These are phyloP conservation scores for Aspergillus sergii DNA, from an alignment of 2,329 filamentous ascomycete species.

Conservation along the genomic window DNA sequence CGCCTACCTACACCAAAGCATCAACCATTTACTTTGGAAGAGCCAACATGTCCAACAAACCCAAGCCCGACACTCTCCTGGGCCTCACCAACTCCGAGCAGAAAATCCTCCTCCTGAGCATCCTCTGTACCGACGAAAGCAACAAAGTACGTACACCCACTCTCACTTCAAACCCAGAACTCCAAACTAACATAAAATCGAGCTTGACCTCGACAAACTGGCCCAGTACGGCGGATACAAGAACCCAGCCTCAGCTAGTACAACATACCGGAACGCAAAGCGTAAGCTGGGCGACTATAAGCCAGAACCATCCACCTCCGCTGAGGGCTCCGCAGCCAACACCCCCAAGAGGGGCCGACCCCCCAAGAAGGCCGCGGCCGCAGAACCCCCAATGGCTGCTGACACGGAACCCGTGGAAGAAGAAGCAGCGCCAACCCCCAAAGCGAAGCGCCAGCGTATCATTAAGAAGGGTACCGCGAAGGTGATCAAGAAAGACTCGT, in stretches of 20 bases:
- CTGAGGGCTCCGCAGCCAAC: constrained; percentile 12
- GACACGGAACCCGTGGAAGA: constrained; percentile 9
- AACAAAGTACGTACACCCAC: constrained; percentile 19
- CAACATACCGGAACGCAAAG: constrained; percentile 39
- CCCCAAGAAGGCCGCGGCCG: constrained; percentile 20
- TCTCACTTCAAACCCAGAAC: neutral
- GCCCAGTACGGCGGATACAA: constrained; percentile 40
- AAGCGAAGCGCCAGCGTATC: constrained; percentile 26
- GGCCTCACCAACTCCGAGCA: constrained; percentile 22
- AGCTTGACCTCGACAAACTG: constrained; percentile 45
- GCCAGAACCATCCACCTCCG: constrained; percentile 1
- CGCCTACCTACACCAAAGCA: neutral
- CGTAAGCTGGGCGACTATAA: constrained; percentile 36
- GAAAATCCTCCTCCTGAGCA: constrained; percentile 23
- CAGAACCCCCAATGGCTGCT: neutral
- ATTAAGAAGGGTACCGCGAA: constrained; percentile 21
- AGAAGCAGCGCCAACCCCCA: constrained; percentile 14
- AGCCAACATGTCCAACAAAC: constrained; percentile 16
- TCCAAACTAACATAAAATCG: constrained; percentile 1
- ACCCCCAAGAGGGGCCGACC: constrained; percentile 19
- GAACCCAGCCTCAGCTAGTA: constrained; percentile 36
- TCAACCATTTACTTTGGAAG: neutral
- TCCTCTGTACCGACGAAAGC: constrained; percentile 14
- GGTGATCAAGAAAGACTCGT: constrained; percentile 6
- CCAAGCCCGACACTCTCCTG: constrained; percentile 20